These are phyloP conservation scores for Chalciporus chontae DNA, from an alignment of 768 basidiomycete genomes.

Conservation along the genomic window DNA sequence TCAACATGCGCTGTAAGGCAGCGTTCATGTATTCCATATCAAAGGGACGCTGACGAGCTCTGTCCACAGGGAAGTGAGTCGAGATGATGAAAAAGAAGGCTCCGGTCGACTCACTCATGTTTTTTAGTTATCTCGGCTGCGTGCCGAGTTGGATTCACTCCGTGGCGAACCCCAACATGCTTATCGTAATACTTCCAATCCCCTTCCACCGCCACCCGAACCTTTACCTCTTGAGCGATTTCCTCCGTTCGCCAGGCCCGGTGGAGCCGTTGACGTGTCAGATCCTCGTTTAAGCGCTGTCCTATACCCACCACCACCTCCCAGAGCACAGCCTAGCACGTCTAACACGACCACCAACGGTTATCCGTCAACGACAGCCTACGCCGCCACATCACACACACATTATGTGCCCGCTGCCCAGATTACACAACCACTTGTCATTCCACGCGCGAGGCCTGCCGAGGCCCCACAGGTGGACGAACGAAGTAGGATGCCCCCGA, in stretches of 20 bases:
- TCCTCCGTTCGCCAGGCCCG: conserved; percentile 38
- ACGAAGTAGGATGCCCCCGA: conserved; percentile 13
- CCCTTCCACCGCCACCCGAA: conserved; percentile 55
- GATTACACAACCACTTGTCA: conserved; percentile 14
- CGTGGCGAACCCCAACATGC: conserved; percentile 28
- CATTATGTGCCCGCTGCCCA: conserved; percentile 13
- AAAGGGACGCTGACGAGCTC: conserved; percentile 10
- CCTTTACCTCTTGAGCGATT: conserved; percentile 46
- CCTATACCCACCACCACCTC: conserved; percentile 28
- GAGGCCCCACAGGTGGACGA: conserved; percentile 22
- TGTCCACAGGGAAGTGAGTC: conserved; percentile 29
- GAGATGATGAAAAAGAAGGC: neutral
- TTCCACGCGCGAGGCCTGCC: conserved; percentile 21
- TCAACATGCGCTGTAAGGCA: conserved; percentile 26
- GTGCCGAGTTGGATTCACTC: conserved; percentile 36
- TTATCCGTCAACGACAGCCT: conserved; percentile 8
- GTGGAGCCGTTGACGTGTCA: conserved; percentile 16
- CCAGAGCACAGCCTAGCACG: conserved; percentile 13
- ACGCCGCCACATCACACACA: conserved; percentile 11
- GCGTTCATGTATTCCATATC: neutral
- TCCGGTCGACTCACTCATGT: conserved; percentile 17
- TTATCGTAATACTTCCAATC: conserved; percentile 39
- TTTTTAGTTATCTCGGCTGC: conserved; percentile 31
- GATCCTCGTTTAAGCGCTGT: conserved; percentile 21
- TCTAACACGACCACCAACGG: conserved; percentile 10